Evolutionary conservation across 2,329 filamentous ascomycete species (phyloP), one percentile per base, ranked within the genome.

Genomic region (Phoma sp.): DNA sequence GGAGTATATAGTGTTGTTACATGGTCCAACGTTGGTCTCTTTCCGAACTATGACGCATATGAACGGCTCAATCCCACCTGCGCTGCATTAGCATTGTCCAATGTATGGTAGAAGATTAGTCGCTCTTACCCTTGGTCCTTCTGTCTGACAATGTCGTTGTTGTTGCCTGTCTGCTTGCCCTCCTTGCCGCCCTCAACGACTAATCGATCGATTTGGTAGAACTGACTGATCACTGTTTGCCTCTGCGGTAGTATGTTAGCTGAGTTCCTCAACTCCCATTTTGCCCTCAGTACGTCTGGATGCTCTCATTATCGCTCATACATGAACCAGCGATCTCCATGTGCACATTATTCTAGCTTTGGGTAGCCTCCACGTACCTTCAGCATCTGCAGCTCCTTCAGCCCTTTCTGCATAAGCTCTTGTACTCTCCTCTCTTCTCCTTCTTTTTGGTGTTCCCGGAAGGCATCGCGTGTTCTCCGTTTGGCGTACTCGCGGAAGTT

Each of bases 401-500:
- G 74, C 0, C 93, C 95, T 70, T 91, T 89, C 77, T 97, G 92
- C 66, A 98, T 84, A 67, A 97, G 79, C 76, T 96, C 92, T 77
- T 98, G 92, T 74, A 96, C 83, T 78, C 83, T 82, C 59, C 91
- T 83, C 62, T 86, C 83, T 71, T 97, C 95, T 38, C 85, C 79
- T 68, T 92, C 88, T 50, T 77, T 74, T 76, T 86, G 84, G 76
- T 96, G 84, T 75, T 96, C 92, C 67, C 89, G 85, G 77, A 98
- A 99, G 4, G 91, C 88, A 80, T 98, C 95, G 74, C 85, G 85
- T 74, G 95, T 96, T 76, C 93, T 86, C 72, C 95, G 88, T 77
- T 88, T 90, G 47, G 95, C 93, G 77, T 99, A 99, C 76, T 97
- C 93, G 78, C 95, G 87, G 83, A 97, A 99, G 80, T 98, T 99